Base-by-base conservation (phyloP, 371 early-diverging fungal species). In the Rhizopus sp. region DNA sequence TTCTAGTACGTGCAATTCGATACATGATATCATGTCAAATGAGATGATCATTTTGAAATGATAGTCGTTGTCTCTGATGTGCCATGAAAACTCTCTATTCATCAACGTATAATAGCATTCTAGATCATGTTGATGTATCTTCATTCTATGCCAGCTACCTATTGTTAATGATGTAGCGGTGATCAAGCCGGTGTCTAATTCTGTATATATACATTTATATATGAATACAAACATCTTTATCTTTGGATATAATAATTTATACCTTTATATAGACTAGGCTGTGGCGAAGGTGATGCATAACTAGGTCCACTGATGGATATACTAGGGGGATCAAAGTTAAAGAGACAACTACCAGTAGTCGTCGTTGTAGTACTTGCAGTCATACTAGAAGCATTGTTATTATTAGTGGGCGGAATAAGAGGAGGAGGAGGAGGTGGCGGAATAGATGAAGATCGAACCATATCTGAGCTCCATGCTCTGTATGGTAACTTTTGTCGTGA, bases 141-240 rank as follows among this genome's bases (percentile, higher is more conserved):
- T 80, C 76, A 89, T 84, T 31, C 93, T 80, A 53, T 90, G 88
- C 93, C 93, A 92, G 9, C 83, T 81, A 34, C 91, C 91, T 30
- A 92, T 82, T 0, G 82, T 75, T 15, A 91, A 61, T 9, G 88
- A 79, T 44, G 84, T 82, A 15, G 74, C 84, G 59, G 73, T 77
- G 34, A 66, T 66, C 5, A 47, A 40, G 30, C 60, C 66, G 1
- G 38, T 37, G 35, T 23, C 41, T 52, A n/a, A 32, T 16, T 46
- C 39, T 37, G 37, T 10, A 46, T 23, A 23, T 23, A 23, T 23
- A 23, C 23, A 23, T 23, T 1, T 23, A 38, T 3, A 48, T 46
- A 29, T 16, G 44, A 12, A n/a, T 13, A 2, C 39, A 16, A 13
- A 50, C 16, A n/a, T 46, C 30, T 8, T 12, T 46, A 8, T 46